These are phyloP conservation scores for Ceratocystiopsis sp. DNA, from an alignment of 2,329 filamentous ascomycete species.

Conservation along the genomic window DNA sequence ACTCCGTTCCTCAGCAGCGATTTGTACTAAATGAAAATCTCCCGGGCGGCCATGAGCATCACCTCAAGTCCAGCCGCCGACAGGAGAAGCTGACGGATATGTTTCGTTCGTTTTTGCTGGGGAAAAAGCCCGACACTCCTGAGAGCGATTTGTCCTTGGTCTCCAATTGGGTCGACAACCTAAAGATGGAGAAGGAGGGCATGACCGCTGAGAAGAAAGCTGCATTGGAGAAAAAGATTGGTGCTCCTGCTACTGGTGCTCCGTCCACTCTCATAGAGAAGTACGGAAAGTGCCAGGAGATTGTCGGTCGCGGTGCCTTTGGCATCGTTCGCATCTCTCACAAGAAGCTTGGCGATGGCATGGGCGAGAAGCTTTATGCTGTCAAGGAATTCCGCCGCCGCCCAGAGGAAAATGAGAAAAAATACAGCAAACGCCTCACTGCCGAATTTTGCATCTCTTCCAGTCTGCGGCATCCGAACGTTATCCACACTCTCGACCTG, in stretches of 20 bases:
- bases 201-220: slow-evolving; percentile 48
- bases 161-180: slow-evolving; percentile 87
- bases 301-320: slow-evolving; percentile 90
- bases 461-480: slow-evolving; percentile 87
- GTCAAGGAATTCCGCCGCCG: slow-evolving; percentile 96
- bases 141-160: slow-evolving; percentile 82
- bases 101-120: slow-evolving; percentile 67
- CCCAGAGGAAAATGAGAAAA: slow-evolving; percentile 87
- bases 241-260: slow-evolving; percentile 11
- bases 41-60: slow-evolving; percentile 66
- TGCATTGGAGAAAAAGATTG: slow-evolving; percentile 5
- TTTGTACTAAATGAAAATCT: slow-evolving; percentile 32
- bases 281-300: slow-evolving; percentile 95
- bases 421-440: slow-evolving; percentile 93
- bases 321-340: slow-evolving; percentile 95
- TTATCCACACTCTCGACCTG: slow-evolving; percentile 92
- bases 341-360: slow-evolving; percentile 73
- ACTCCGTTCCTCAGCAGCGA: slow-evolving; percentile 22
- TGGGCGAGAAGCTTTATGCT: slow-evolving; percentile 77
- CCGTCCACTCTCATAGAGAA: slow-evolving; percentile 67
- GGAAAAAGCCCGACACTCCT: slow-evolving; percentile 56
- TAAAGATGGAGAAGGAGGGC: slow-evolving; percentile 72
- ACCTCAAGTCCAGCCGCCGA: slow-evolving; percentile 73
- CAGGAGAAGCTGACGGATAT: slow-evolving; percentile 93
- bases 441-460: slow-evolving; percentile 98